These are phyloP conservation scores for Globisporangium splendens DNA, from an alignment of 352 stramenopile genomes.

Conservation along the genomic window DNA sequence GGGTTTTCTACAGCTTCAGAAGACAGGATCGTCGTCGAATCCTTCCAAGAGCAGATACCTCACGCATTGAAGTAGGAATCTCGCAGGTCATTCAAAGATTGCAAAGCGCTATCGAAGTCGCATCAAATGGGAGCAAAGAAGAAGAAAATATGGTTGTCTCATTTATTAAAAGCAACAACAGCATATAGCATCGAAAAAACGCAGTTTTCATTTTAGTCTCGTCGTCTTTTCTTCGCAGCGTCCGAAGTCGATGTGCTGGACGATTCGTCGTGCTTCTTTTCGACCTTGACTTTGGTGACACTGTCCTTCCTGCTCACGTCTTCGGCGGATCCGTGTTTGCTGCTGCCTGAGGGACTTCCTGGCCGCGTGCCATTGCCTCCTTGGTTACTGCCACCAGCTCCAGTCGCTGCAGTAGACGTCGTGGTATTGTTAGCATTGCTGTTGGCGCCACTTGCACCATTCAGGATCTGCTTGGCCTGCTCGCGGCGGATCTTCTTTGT, in stretches of 20 bases:
- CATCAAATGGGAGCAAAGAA: no score
- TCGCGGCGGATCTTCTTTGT: slow-evolving; percentile 88
- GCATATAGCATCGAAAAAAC: background rate
- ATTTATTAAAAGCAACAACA: no score
- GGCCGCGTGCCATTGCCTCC: no score
- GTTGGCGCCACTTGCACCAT: slow-evolving; percentile 20
- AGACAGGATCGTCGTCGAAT: slow-evolving; percentile 33
- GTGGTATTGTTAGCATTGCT: slow-evolving; percentile 28
- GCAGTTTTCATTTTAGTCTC: slow-evolving; percentile 21
- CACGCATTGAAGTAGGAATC: slow-evolving; percentile 38
- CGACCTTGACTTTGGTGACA: slow-evolving; percentile 21
- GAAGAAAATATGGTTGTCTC: no score
- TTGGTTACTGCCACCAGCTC: background rate
- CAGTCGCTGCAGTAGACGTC: slow-evolving; percentile 26
- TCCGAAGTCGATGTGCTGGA: slow-evolving; percentile 11
- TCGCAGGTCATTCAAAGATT: background rate
- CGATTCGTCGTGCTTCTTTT: slow-evolving; percentile 27
- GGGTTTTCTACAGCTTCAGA: slow-evolving; percentile 46
- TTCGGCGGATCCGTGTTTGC: slow-evolving; percentile 8
- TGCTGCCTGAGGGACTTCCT: background rate
- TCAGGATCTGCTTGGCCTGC: slow-evolving; percentile 67
- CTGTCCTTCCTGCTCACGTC: slow-evolving; percentile 14
- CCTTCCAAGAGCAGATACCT: slow-evolving; percentile 60
- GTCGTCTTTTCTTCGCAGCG: slow-evolving; percentile 51
- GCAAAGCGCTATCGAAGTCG: no score